phyloP scores from a whole-genome alignment of 495 filamentous ascomycete genomes.

The Podospora tetraspora region DNA sequence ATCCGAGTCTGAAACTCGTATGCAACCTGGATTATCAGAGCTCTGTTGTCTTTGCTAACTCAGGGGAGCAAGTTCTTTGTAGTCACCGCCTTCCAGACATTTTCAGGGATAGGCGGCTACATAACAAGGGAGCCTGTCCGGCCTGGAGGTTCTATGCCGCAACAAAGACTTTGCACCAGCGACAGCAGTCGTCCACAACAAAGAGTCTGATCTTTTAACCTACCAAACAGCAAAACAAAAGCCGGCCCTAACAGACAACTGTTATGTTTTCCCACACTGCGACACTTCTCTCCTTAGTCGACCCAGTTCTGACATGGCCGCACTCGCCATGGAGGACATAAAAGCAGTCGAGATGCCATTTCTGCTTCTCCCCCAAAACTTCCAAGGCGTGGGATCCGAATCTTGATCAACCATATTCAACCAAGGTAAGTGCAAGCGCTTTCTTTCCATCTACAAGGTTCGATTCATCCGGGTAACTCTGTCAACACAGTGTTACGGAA shows the following conservation, averaged over 20 bases:
- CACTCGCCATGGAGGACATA: neutral
- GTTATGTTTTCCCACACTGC: neutral
- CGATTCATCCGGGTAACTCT: neutral
- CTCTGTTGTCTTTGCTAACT: too few relatives aligned
- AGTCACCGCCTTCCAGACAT: too few relatives aligned
- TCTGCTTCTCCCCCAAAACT: neutral
- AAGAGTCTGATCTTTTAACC: neutral
- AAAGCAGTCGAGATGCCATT: neutral
- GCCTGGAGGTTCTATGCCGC: neutral
- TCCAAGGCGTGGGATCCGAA: too few relatives aligned
- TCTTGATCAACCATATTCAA: neutral
- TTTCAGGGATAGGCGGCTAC: too few relatives aligned
- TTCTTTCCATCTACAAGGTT: neutral
- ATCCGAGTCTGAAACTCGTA: too few relatives aligned
- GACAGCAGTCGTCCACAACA: neutral
- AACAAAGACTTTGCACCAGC: neutral
- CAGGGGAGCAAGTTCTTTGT: neutral
- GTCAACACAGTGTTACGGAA: neutral
- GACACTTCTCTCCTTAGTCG: neutral
- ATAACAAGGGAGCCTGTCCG: too few relatives aligned
- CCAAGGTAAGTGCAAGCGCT: neutral
- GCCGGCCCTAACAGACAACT: neutral
- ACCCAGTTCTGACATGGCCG: neutral
- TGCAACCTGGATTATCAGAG: too few relatives aligned
- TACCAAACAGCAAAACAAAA: neutral